Percentiles rank a stretch among this genome's conserved stretches.
Conservation (phyloP, 441 rosid species). For the Mallotus japonicus region DNA sequence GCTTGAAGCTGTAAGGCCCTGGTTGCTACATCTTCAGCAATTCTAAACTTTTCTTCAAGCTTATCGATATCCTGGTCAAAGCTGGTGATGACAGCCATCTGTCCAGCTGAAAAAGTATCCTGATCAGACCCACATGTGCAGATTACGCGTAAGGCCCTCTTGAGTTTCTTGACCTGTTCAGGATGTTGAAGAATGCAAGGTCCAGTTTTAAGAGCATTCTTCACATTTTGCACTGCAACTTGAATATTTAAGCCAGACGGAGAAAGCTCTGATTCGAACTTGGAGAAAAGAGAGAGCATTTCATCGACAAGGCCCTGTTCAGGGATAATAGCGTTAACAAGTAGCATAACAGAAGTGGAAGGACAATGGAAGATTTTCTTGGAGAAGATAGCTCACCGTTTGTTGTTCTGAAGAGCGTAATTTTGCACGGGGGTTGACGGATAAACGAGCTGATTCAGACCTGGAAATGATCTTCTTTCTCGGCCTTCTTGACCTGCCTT, state of each 20-base stretch:
- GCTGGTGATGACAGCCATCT: not conserved
- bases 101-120: not conserved
- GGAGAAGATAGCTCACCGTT: not conserved
- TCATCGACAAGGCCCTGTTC: not conserved
- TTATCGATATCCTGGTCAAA: not conserved
- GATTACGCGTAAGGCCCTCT: not conserved
- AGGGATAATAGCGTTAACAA: not conserved
- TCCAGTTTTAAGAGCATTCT: not conserved
- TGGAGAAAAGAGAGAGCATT: not conserved
- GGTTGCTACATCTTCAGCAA: not conserved
- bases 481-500: not conserved
- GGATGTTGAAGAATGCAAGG: not conserved
- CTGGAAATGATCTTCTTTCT: not conserved
- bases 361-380: not conserved
- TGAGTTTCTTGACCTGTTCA: conserved; percentile 11
- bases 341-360: not conserved
- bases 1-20: not conserved
- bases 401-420: conserved; percentile 1
- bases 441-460: not conserved
- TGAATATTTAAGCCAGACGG: not conserved
- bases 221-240: conserved; percentile 3
- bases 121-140: not conserved
- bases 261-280: not conserved
- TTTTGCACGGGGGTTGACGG: not conserved
- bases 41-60: conserved; percentile 8